Base-by-base conservation (phyloP, 2,329 filamentous ascomycete genomes). In the Ramularia collo-cygni region DNA sequence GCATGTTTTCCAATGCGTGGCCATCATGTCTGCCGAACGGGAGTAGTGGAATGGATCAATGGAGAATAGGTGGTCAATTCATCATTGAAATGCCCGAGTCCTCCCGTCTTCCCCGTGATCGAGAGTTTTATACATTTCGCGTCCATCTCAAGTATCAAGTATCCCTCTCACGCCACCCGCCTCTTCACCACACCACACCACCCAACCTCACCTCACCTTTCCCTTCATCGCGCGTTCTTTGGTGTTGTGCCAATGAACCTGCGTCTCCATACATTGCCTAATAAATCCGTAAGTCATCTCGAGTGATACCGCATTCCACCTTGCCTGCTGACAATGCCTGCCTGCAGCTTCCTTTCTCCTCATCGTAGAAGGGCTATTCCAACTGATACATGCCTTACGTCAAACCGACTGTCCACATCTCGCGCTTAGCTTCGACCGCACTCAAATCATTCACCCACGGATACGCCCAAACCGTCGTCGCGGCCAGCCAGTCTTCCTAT, bases 231-330 rank as follows among this genome's bases (percentile, higher is more conserved):
- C 87, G 87, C 86, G 86, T 94, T 87, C 83, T 63, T 93, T 92
- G 87, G 75, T 85, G 85, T 81, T 81, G 69, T 89, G 87, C 93
- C 86, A 90, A 95, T 95, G 89, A 95, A 92, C 87, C 87, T 95
- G 89, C 87, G 89, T 72, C 71, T 41, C 42, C 47, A 42, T 36
- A 38, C 34, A 47, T 31, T 39, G 37, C 38, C 37, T 26, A 26
- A 18, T 26, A 28, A 40, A 26, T 46, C 43, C 10, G 46, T 51
- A 48, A 24, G 44, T 46, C 15, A 9, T 18, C 13, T n/a, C 12
- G n/a, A n/a, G n/a, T n/a, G n/a, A n/a, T n/a, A n/a, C n/a, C 28
- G n/a, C n/a, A n/a, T n/a, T n/a, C n/a, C n/a, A n/a, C n/a, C n/a
- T n/a, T n/a, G n/a, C n/a, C n/a, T 31, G 51, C 52, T 55, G 47